Evolutionary conservation across 257 asterid species (phyloP).

Genomic region (Nemophila menziesii): DNA sequence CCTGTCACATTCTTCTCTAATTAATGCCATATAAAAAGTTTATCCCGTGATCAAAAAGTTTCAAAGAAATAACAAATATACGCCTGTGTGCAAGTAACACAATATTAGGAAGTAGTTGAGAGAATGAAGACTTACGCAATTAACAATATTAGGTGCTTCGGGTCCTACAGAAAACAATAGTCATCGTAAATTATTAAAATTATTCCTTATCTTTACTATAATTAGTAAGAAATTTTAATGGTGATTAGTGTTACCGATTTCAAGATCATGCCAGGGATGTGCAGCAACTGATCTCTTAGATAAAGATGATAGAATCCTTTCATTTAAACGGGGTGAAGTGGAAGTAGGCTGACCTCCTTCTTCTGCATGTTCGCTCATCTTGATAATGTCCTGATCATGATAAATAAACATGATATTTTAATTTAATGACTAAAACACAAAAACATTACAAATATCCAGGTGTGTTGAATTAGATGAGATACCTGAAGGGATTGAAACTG

Average conservation of each 20-base stretch:
- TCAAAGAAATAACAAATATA: no score
- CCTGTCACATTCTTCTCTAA: conserved; percentile 4
- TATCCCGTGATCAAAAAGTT: not conserved
- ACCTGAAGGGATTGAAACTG: no score
- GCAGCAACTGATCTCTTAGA: conserved; percentile 24
- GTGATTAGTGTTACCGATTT: conserved; percentile 24
- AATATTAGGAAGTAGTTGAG: not conserved
- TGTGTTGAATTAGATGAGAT: not conserved
- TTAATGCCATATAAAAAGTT: not conserved
- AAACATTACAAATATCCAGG: no score
- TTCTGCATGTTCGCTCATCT: no score
- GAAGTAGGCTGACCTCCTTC: no score
- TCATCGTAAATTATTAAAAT: not conserved
- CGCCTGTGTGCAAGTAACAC: no score
- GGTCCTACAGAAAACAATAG: conserved; percentile 15
- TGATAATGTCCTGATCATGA: no score
- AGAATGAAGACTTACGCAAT: conserved; percentile 12
- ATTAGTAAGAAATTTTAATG: no score
- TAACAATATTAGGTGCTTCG: conserved; percentile 18
- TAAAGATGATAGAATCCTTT: conserved; percentile 22
- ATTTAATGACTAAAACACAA: no score
- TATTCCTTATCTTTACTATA: no score
- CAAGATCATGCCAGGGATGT: conserved; percentile 27
- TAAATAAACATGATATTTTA: no score
- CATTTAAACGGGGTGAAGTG: conserved; percentile 16